Conservation (phyloP, 352 stramenopile genomes). For the Globisporangium cederbergense region DNA sequence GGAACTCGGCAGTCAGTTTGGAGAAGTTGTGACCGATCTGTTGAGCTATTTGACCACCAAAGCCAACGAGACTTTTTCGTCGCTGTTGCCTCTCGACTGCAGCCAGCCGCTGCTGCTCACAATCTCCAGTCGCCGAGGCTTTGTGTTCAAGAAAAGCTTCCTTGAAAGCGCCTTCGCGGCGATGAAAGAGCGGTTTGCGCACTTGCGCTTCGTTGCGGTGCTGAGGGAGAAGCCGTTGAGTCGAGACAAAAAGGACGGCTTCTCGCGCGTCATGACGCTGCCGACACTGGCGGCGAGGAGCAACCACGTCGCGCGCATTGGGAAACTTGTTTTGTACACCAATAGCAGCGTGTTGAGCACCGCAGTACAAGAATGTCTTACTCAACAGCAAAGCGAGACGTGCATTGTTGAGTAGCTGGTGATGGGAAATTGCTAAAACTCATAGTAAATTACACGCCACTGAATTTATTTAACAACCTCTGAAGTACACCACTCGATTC, state of each 20-base stretch:
- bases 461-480: background rate
- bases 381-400: background rate
- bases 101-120: constrained; percentile 23
- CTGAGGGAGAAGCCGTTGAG: constrained; percentile 25
- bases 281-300: constrained; percentile 22
- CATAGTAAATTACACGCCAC: background rate
- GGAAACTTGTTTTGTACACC: constrained; percentile 33
- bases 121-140: constrained; percentile 33
- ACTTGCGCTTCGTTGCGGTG: constrained; percentile 37
- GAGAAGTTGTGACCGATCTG: constrained; percentile 31
- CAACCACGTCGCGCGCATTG: constrained; percentile 34
- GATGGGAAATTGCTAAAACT: background rate
- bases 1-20: constrained; percentile 41
- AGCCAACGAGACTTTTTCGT: background rate
- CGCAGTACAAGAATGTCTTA: constrained; percentile 14
- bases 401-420: constrained; percentile 13
- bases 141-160: constrained; percentile 33
- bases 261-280: constrained; percentile 19
- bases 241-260: constrained; percentile 23
- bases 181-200: constrained; percentile 18
- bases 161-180: constrained; percentile 24
- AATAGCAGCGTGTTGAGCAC: constrained; percentile 19
- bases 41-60: constrained; percentile 17
- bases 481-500: background rate
- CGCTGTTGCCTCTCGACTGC: background rate